Evolutionary conservation across 139 green algal species (phyloP).

Genomic region (Chlorella sp.): DNA sequence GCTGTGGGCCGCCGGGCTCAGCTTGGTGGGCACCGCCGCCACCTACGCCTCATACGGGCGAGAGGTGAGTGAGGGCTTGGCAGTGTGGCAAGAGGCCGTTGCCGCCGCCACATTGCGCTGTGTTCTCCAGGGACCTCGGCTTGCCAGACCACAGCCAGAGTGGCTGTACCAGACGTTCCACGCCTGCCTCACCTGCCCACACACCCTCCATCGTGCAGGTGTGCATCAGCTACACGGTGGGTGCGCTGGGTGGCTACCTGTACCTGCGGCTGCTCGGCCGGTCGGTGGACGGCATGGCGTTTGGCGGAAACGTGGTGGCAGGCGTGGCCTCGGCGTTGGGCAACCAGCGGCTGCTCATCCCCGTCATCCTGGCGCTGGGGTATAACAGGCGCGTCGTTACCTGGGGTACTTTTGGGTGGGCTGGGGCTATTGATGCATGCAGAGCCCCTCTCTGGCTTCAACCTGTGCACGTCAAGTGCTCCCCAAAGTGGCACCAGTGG

Average conservation of each 20-base stretch:
- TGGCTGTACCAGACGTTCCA: too few species aligned
- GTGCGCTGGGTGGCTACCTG: slow-evolving; percentile 64
- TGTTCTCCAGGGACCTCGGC: too few species aligned
- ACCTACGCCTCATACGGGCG: slow-evolving; percentile 51
- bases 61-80: too few species aligned
- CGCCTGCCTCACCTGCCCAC: too few species aligned
- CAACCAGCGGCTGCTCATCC: slow-evolving; percentile 81
- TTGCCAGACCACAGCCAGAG: too few species aligned
- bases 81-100: too few species aligned
- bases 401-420: too few species aligned
- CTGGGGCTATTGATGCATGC: too few species aligned
- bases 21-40: slow-evolving; percentile 22
- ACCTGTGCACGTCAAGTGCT: background rate
- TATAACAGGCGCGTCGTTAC: slow-evolving; percentile 84
- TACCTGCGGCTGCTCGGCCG: slow-evolving; percentile 82
- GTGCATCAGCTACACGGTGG: slow-evolving; percentile 69
- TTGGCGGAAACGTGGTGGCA: slow-evolving; percentile 13
- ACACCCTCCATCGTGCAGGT: too few species aligned
- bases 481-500: too few species aligned
- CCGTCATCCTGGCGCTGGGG: slow-evolving; percentile 72
- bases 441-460: too few species aligned
- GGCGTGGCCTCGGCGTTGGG: slow-evolving; percentile 20
- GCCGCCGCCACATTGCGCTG: too few species aligned
- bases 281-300: slow-evolving; percentile 68
- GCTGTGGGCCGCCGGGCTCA: slow-evolving; percentile 45